Percentiles rank a stretch among this genome's conserved stretches.
Evolutionary conservation across 306 rosid species (phyloP).

Genomic region (Myrica gale): DNA sequence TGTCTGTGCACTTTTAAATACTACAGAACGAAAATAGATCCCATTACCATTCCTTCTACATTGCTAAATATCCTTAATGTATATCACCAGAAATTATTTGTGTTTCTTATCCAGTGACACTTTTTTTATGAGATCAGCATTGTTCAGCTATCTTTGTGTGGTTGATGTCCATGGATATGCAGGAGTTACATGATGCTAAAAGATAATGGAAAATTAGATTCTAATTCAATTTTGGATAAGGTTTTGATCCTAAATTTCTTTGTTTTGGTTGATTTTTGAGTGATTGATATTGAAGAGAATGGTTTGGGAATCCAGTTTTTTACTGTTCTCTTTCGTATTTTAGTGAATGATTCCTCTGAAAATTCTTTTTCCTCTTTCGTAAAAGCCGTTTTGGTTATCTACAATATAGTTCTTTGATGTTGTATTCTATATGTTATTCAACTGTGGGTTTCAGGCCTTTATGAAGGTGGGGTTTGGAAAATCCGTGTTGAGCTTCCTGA

Average conservation of each 20-base stretch:
- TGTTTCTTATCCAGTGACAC: not conserved
- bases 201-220: not conserved
- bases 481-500: slow-evolving; percentile 96
- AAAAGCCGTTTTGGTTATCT: not conserved
- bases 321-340: not conserved
- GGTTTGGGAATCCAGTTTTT: not conserved
- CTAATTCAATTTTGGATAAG: not conserved
- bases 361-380: not conserved
- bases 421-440: slow-evolving; percentile 13
- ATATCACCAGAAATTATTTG: not conserved
- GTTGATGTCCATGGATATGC: not conserved
- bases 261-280: not conserved
- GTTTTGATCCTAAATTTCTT: not conserved
- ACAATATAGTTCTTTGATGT: slow-evolving; percentile 18
- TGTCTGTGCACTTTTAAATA: not conserved
- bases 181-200: not conserved
- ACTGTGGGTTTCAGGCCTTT: slow-evolving; percentile 69
- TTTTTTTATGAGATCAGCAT: not conserved
- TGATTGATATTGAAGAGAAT: not conserved
- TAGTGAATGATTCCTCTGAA: not conserved
- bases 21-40: not conserved
- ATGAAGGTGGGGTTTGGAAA: slow-evolving; percentile 98
- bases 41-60: not conserved
- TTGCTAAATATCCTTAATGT: not conserved
- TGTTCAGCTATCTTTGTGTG: not conserved